These are phyloP conservation scores for Buddleja alternifolia DNA, from an alignment of 257 asterid species.

Conservation along the genomic window DNA sequence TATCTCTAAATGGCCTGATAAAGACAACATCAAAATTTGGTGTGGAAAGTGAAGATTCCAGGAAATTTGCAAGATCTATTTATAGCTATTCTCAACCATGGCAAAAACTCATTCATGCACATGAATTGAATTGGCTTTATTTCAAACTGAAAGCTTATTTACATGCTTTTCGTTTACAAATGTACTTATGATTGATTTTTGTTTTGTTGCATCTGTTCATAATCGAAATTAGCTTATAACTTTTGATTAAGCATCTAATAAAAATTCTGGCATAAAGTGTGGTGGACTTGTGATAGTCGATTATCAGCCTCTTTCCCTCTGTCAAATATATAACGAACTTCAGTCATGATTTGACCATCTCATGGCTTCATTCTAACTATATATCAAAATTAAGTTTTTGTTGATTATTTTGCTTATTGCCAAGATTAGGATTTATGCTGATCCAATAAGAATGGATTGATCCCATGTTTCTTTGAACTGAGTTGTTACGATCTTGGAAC, in stretches of 20 bases:
- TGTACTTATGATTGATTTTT: background rate
- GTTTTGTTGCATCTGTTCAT: background rate
- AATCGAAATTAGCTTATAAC: constrained; percentile 8
- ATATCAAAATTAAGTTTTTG: background rate
- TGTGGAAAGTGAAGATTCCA: background rate
- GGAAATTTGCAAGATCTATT: background rate
- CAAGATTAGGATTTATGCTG: constrained; percentile 15
- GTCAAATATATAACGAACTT: background rate
- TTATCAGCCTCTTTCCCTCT: background rate
- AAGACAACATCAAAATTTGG: constrained; percentile 8
- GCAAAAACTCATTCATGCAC: background rate
- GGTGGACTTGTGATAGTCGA: constrained; percentile 4
- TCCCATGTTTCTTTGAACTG: background rate
- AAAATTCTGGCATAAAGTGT: background rate
- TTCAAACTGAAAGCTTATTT: background rate
- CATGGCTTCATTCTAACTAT: background rate
- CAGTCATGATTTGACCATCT: constrained; percentile 14
- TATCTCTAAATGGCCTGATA: constrained; percentile 22
- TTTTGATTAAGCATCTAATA: background rate
- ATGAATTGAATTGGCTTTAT: background rate
- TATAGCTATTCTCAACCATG: constrained; percentile 2
- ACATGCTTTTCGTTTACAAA: background rate
- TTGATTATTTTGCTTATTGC: background rate
- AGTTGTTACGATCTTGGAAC: background rate
- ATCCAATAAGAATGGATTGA: background rate